Evolutionary conservation across 768 basidiomycete species (phyloP).

Genomic region (Cyclocybe aegerita): DNA sequence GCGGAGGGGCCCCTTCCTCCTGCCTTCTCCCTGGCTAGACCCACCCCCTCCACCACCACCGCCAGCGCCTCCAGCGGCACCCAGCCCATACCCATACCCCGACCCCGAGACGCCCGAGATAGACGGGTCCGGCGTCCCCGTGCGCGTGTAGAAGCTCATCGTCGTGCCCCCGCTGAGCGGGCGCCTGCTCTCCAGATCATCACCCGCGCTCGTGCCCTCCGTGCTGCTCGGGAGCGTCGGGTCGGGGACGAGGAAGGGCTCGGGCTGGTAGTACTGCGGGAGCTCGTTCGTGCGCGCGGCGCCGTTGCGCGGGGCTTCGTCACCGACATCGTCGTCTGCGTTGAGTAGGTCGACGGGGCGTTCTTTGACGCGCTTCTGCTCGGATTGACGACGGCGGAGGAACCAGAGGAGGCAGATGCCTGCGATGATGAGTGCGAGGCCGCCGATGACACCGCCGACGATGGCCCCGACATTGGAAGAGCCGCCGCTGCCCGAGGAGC

Average conservation of each 20-base stretch:
- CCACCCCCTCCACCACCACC: constrained; percentile 17
- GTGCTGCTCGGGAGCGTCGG: constrained; percentile 44
- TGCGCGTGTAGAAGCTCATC: constrained; percentile 37
- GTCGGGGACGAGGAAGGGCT: constrained; percentile 73
- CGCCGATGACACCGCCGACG: constrained; percentile 58
- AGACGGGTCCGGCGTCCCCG: constrained; percentile 43
- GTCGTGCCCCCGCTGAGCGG: constrained; percentile 39
- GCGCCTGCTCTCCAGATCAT: constrained; percentile 22
- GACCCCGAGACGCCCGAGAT: constrained; percentile 13
- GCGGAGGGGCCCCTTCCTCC: constrained; percentile 50
- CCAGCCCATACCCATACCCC: constrained; percentile 10
- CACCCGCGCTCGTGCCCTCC: constrained; percentile 22
- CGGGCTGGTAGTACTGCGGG: constrained; percentile 72
- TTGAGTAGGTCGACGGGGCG: constrained; percentile 69
- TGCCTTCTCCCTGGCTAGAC: constrained; percentile 16
- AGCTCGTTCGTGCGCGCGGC: constrained; percentile 40
- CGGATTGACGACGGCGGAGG: constrained; percentile 44
- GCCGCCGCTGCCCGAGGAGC: constrained; percentile 8
- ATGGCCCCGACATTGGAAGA: constrained; percentile 47
- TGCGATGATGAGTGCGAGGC: constrained; percentile 45
- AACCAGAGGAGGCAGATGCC: constrained; percentile 46
- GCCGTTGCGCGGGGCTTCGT: constrained; percentile 22
- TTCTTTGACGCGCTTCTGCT: constrained; percentile 43
- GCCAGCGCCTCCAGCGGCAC: constrained; percentile 14
- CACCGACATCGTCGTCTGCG: constrained; percentile 56